Base-by-base conservation (phyloP, 768 basidiomycete genomes). In the Gyrodon lividus region DNA sequence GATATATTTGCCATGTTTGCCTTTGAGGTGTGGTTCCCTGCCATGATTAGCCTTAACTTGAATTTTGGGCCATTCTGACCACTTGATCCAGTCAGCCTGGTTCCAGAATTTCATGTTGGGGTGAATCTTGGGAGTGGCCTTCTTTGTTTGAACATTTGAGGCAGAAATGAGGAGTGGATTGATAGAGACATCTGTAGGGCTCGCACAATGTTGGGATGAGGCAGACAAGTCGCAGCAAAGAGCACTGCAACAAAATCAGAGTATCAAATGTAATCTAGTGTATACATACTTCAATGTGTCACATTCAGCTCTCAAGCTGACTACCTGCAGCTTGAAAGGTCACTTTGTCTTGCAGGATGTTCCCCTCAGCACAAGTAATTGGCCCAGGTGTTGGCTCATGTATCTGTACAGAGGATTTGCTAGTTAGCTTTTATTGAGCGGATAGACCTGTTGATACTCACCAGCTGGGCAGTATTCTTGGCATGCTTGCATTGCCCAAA, bases 231-330 rank as follows among this genome's bases (percentile, higher is more conserved):
- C 6, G 0, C 8, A 4, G 35, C 35, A 28, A 17, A 20, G 6
- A 1, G 44, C 22, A 16, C 5, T 34, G 33, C 33, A 35, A 22
- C 35, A 13, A 38, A 7, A 7, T 47, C 24, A 19, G 33, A 4
- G 20, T 12, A 46, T 9, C 9, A 26, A 14, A 6, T 46, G 8
- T 3, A 13, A 28, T 30, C 5, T 37, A 19, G 17, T 9, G 35
- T n/a, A 44, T 43, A 50, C 35, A 7, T 30, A 46, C 50, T n/a
- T 46, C 19, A 51, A 2, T 2, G 50, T 38, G 28, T 51, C 8
- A 4, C 17, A 8, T 10, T 40, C 37, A 2, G 40, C 45, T 12
- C 3, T 51, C 5, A 51, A 31, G 20, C 38, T 17, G 2, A 39
- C 20, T 2, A 51, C 6, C 23, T 46, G 37, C 5, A 31, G 16